These are phyloP conservation scores for Caloboletus firmus DNA, from an alignment of 1,284 basidiomycete genomes.

Conservation along the genomic window DNA sequence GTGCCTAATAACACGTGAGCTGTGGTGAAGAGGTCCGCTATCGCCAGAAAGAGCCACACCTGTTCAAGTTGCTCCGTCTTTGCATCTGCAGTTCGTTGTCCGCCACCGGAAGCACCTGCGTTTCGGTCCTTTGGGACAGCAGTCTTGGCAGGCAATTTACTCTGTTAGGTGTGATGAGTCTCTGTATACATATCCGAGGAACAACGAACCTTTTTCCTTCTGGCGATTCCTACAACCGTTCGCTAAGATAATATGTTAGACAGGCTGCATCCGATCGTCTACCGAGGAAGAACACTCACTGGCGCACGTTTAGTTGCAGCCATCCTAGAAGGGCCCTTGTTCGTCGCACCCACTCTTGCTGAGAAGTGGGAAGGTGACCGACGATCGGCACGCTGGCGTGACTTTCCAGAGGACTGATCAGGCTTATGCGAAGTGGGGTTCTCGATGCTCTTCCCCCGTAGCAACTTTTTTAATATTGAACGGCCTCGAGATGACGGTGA, in stretches of 20 bases:
- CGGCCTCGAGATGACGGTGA: too few relatives aligned
- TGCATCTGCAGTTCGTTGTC: neutral
- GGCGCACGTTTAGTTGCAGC: neutral
- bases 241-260: neutral
- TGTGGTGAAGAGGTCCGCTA: neutral
- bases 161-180: too few relatives aligned
- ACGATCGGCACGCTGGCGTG: too few relatives aligned
- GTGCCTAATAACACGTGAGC: neutral
- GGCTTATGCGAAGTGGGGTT: too few relatives aligned
- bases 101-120: neutral
- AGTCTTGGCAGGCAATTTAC: too few relatives aligned
- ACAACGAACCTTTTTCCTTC: too few relatives aligned
- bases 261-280: neutral
- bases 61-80: neutral
- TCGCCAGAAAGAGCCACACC: neutral
- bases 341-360: neutral
- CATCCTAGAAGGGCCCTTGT: neutral
- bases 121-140: neutral
- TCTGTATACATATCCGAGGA: too few relatives aligned
- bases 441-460: too few relatives aligned
- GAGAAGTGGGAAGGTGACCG: neutral
- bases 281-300: neutral
- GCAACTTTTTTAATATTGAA: too few relatives aligned
- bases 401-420: neutral
- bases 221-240: neutral